A percentile compares a stretch with the other conserved stretches of the same genome.
phyloP scores from a whole-genome alignment of 208 protist genomes.

The Crithidia acanthocephali region DNA sequence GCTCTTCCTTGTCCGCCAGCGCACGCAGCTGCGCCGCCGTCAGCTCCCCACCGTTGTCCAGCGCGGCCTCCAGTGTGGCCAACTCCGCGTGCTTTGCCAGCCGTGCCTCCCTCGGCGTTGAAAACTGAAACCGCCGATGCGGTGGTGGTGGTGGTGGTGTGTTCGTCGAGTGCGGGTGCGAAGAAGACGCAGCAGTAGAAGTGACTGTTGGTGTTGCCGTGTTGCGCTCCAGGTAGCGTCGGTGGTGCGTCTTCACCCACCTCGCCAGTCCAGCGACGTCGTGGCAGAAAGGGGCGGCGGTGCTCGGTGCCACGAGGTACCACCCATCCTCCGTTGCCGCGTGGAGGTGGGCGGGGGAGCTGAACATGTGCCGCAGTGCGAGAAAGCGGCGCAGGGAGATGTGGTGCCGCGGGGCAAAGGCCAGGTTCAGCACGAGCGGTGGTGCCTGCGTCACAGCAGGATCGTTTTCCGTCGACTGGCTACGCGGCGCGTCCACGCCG shows the following conservation, averaged over 20 bases:
- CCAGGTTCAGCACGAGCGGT: slow-evolving; percentile 66
- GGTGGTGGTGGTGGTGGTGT: too few species aligned
- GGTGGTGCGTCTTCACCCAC: slow-evolving; percentile 60
- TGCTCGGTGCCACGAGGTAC: slow-evolving; percentile 69
- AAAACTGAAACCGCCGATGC: too few species aligned
- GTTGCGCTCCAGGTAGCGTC: slow-evolving; percentile 33
- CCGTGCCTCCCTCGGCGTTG: not conserved
- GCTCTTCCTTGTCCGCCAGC: slow-evolving; percentile 26
- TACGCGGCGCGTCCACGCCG: too few species aligned
- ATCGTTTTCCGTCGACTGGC: too few species aligned
- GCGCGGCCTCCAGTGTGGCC: slow-evolving; percentile 18
- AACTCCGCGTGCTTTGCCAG: slow-evolving; percentile 10
- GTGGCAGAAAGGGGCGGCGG: slow-evolving; percentile 37
- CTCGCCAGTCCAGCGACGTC: slow-evolving; percentile 45
- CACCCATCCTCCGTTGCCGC: slow-evolving; percentile 59
- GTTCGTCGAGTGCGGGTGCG: not conserved
- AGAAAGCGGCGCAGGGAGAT: slow-evolving; percentile 79
- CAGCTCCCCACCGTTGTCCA: slow-evolving; percentile 33
- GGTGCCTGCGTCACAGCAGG: slow-evolving; percentile 28
- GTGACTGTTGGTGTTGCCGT: too few species aligned
- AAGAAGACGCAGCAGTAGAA: not conserved
- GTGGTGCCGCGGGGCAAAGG: slow-evolving; percentile 39
- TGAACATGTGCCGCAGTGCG: slow-evolving; percentile 74
- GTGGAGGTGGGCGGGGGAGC: slow-evolving; percentile 51
- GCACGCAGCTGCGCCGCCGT: slow-evolving; percentile 32